Evolutionary conservation across 1,284 basidiomycete species (phyloP), one percentile per base, ranked within the genome.

Genomic region (Rugosomyces carneus): DNA sequence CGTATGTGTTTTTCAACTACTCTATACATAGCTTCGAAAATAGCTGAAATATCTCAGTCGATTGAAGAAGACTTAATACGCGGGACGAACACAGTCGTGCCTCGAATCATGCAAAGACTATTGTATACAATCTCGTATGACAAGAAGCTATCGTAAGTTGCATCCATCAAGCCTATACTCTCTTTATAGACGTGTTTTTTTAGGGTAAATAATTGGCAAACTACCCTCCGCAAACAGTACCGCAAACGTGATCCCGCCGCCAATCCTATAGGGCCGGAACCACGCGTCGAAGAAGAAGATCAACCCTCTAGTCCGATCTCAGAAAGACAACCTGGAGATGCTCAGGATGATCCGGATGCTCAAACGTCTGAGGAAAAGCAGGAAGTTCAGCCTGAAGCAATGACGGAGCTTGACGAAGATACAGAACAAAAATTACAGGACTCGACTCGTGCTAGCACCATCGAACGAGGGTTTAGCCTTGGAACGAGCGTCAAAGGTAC

Each of bases 181-280:
- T 32, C 49, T 15, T 35, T 26, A 48, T 37, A 49, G 41, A 44
- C 38, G 36, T 44, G 46, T n/a, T 54, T 51, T 49, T 54, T 38
- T 59, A 90, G 87, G 27, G 55, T 76, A 42, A 78, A 84, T 56
- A 87, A 78, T 60, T 90, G 88, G 87, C 86, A 89, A 65, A 71
- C 76, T 29, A 69, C 70, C 35, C 66, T 89, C 32, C 80, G 84
- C 50, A 80, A 78, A 53, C 87, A 89, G 59, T 86, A 87, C 62
- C 64, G 71, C 50, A 80, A 76, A 59, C 77, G 87, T 40, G 72
- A 81, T 54, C 84, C 84, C 16, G 65, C 66, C n/a, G 71, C 75
- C 42, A 86, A 84, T 56, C 83, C 84, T 4, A 78, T 89, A 45
- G 84, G 84, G 27, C 69, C 76, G 23, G 78, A 81, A 47, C 65